A percentile compares a stretch with the other conserved stretches of the same genome.
Evolutionary conservation across 208 protist species (phyloP).

Genomic region (Trypanosomatidae sp.): DNA sequence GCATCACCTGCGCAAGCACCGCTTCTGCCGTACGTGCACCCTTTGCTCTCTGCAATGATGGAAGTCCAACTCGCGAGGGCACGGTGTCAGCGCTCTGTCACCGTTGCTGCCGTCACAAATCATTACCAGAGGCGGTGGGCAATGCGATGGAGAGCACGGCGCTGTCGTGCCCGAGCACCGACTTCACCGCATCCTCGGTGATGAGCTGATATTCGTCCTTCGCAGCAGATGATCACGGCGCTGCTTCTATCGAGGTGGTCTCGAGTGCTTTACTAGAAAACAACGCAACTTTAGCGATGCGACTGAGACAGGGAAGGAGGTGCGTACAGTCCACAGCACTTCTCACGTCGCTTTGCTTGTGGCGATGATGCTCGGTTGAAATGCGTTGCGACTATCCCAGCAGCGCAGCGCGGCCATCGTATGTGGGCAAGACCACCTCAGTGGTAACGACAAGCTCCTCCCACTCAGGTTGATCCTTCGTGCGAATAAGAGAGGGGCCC

Average conservation of each 20-base stretch:
- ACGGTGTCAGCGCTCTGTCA: neutral
- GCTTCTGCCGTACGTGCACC: neutral
- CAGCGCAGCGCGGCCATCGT: constrained; percentile 8
- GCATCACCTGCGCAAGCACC: constrained; percentile 13
- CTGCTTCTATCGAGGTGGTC: neutral
- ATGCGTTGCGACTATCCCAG: neutral
- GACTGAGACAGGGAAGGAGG: constrained; percentile 10
- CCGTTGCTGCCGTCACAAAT: neutral
- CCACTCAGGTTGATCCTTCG: constrained; percentile 11
- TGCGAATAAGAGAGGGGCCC: neutral
- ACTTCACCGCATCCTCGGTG: constrained; percentile 11
- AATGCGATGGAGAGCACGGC: constrained; percentile 35
- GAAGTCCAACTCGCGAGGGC: neutral
- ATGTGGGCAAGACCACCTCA: neutral
- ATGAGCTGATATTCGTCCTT: constrained; percentile 9
- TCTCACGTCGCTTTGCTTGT: neutral
- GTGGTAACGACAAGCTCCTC: constrained; percentile 5
- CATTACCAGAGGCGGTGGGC: constrained; percentile 9
- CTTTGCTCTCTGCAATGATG: neutral
- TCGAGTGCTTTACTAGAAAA: neutral
- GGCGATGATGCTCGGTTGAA: neutral
- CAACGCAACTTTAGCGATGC: neutral
- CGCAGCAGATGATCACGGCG: neutral
- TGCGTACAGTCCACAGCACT: neutral
- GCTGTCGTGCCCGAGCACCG: constrained; percentile 27